These are phyloP conservation scores for Stylosanthes scabra DNA, from an alignment of 331 rosid genomes.

Conservation along the genomic window DNA sequence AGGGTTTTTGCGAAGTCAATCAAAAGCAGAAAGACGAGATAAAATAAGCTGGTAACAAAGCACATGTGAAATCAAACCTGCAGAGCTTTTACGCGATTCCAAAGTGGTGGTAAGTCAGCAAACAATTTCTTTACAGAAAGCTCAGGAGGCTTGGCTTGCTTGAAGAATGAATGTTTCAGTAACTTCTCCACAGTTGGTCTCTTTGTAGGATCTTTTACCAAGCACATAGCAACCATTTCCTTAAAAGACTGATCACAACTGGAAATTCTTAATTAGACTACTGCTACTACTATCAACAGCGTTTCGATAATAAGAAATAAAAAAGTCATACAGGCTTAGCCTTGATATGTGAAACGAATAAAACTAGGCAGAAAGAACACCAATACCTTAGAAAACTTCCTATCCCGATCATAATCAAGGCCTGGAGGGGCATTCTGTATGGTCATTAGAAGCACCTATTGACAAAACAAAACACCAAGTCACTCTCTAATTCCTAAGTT, in stretches of 20 bases:
- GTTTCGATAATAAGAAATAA: constrained; percentile 32
- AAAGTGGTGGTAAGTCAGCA: constrained; percentile 90
- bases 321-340: constrained; percentile 2
- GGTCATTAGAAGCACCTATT: constrained; percentile 96
- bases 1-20: constrained; percentile 36
- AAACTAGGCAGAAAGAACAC: constrained; percentile 69
- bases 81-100: constrained; percentile 93
- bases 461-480: constrained; percentile 29
- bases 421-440: constrained; percentile 99
- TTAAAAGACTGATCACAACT: constrained; percentile 99
- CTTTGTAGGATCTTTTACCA: constrained; percentile 98
- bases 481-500: background rate
- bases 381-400: constrained; percentile 95
- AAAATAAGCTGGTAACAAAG: constrained; percentile 30
- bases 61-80: constrained; percentile 63
- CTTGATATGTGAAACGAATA: constrained; percentile 16
- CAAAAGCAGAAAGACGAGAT: constrained; percentile 30
- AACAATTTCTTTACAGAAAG: constrained; percentile 88
- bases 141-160: constrained; percentile 87
- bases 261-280: constrained; percentile 93
- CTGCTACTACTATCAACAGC: constrained; percentile 31
- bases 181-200: constrained; percentile 95
- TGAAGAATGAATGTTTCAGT: constrained; percentile 90
- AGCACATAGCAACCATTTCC: constrained; percentile 99
- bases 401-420: constrained; percentile 98